Evolutionary conservation across 129 eudicot genomes (phyloP).

Genomic region (Mikania micrantha): DNA sequence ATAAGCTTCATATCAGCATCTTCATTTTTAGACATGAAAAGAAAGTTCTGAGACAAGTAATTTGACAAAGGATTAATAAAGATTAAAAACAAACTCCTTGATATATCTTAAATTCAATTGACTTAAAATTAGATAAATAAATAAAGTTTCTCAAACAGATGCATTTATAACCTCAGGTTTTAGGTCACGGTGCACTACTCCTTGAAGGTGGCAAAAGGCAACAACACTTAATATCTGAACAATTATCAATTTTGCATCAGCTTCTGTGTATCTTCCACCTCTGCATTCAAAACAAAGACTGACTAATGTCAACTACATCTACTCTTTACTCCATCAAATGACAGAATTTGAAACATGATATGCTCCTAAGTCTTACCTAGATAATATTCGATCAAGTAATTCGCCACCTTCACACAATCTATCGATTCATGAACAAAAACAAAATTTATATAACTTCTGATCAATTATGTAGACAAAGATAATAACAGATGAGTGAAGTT

Average conservation of each 20-base stretch:
- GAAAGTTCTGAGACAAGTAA: constrained; percentile 63
- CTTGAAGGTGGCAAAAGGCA: constrained; percentile 11
- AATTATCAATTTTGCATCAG: background rate
- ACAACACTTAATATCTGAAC: constrained; percentile 5
- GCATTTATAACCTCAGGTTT: constrained; percentile 9
- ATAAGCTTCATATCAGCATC: constrained; percentile 94
- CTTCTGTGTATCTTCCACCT: constrained; percentile 39
- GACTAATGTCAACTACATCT: background rate
- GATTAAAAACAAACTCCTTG: background rate
- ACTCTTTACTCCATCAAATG: background rate
- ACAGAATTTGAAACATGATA: background rate
- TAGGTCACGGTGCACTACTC: constrained; percentile 4
- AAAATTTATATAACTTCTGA: background rate
- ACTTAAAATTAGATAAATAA: background rate
- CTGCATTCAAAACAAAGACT: constrained; percentile 32
- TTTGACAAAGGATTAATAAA: constrained; percentile 1
- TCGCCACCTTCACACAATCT: constrained; percentile 98
- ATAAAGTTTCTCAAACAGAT: background rate
- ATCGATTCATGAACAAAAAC: constrained; percentile 15
- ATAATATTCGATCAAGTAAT: constrained; percentile 80
- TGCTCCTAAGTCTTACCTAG: constrained; percentile 68
- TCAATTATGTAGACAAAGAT: background rate
- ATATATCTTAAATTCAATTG: background rate
- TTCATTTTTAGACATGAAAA: constrained; percentile 73
- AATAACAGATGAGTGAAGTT: background rate